A percentile compares a stretch with the other conserved stretches of the same genome.
These are phyloP conservation scores for Colletotrichum sp. DNA, from an alignment of 2,329 filamentous ascomycete genomes.

Conservation along the genomic window DNA sequence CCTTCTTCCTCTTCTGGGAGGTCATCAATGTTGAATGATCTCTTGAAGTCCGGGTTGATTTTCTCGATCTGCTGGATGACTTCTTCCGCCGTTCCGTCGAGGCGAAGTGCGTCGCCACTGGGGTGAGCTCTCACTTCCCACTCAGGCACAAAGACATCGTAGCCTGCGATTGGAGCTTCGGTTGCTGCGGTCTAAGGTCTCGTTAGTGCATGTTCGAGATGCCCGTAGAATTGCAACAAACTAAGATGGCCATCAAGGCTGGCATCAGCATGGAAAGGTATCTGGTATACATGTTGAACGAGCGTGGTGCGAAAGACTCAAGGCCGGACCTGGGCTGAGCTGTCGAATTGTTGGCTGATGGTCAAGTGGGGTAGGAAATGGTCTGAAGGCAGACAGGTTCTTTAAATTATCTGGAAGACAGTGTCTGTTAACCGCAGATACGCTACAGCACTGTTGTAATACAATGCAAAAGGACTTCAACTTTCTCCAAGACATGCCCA, in stretches of 20 bases:
- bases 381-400: background rate
- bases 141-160: background rate
- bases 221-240: fast-evolving
- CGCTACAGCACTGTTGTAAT: background rate
- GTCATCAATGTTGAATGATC: background rate
- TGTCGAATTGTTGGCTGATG: background rate
- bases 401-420: fast-evolving
- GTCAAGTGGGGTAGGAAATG: background rate
- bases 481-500: background rate
- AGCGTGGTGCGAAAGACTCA: background rate
- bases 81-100: background rate
- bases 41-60: background rate
- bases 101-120: background rate
- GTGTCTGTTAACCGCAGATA: fast-evolving
- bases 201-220: background rate
- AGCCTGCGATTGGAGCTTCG: background rate
- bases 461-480: background rate
- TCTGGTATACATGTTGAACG: background rate
- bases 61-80: background rate
- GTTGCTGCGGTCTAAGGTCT: background rate
- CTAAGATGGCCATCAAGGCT: background rate
- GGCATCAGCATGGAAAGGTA: background rate
- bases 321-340: background rate
- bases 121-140: constrained; percentile 23
- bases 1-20: background rate